Conservation (phyloP, 139 green algal species). For the Zygnema cylindricum region DNA sequence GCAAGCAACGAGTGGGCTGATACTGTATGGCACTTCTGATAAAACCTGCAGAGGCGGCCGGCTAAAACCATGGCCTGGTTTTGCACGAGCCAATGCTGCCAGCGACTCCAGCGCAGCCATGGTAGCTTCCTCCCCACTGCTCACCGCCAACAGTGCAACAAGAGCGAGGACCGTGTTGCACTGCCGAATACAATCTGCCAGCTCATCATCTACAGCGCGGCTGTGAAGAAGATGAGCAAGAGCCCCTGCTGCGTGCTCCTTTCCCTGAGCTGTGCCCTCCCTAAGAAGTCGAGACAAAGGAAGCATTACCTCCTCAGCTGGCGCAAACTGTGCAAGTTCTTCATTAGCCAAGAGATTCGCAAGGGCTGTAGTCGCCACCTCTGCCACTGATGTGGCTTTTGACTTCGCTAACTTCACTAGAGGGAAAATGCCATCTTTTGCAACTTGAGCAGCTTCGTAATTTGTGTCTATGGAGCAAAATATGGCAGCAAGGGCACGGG, state of each 20-base stretch:
- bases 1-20: slow-evolving; percentile 37
- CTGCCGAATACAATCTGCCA: slow-evolving; percentile 39
- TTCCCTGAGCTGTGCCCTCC: slow-evolving; percentile 45
- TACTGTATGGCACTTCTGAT: slow-evolving; percentile 42
- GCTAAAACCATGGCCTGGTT: slow-evolving; percentile 11
- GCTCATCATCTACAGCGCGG: slow-evolving; percentile 36
- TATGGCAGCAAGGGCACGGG: slow-evolving; percentile 34
- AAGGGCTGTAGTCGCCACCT: slow-evolving; percentile 49
- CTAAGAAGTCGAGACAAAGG: slow-evolving; percentile 43
- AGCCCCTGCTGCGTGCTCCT: slow-evolving; percentile 51
- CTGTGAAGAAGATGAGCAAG: slow-evolving; percentile 52
- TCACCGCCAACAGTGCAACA: slow-evolving; percentile 33
- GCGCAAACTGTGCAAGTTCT: slow-evolving; percentile 43
- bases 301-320: slow-evolving; percentile 46
- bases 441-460: slow-evolving; percentile 33
- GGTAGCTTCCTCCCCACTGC: slow-evolving; percentile 38
- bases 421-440: slow-evolving; percentile 46
- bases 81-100: slow-evolving; percentile 36
- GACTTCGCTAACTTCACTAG: slow-evolving; percentile 55
- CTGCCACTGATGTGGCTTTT: slow-evolving; percentile 29
- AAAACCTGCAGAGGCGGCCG: slow-evolving; percentile 43
- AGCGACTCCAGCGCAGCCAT: slow-evolving; percentile 50
- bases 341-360: slow-evolving; percentile 52
- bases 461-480: slow-evolving; percentile 55
- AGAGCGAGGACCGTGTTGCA: slow-evolving; percentile 51